Evolutionary conservation across 2,329 filamentous ascomycete genomes (phyloP).

Genomic region (Fusarium nygamai): DNA sequence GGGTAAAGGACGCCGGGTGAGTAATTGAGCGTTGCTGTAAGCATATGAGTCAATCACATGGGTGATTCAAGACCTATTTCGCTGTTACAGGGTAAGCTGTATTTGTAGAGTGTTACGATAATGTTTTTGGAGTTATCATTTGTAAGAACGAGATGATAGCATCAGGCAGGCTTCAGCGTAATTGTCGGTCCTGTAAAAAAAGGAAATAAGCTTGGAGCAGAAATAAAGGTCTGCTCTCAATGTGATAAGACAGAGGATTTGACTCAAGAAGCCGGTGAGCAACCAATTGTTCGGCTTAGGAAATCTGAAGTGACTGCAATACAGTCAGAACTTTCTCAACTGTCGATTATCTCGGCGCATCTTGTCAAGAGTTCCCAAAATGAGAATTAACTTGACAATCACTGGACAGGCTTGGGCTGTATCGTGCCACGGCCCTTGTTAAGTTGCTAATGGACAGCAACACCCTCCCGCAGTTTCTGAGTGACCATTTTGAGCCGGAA

Average conservation of each 20-base stretch:
- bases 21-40: background rate
- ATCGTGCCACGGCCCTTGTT: background rate
- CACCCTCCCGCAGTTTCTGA: no score
- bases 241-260: no score
- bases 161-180: background rate
- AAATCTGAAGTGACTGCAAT: background rate
- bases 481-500: background rate
- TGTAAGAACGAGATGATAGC: background rate
- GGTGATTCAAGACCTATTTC: background rate
- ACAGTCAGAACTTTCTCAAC: background rate
- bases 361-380: background rate
- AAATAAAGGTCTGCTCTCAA: background rate
- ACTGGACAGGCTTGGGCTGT: no score
- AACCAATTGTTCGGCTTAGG: fast-evolving
- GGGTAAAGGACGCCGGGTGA: background rate
- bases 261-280: background rate
- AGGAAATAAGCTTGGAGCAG: background rate
- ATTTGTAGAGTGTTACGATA: background rate
- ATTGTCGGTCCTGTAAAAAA: background rate
- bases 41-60: background rate
- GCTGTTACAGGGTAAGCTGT: background rate
- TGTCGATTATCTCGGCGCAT: background rate
- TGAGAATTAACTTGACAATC: no score
- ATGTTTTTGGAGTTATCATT: background rate
- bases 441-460: background rate